Percentiles rank a stretch among this genome's conserved stretches.
Evolutionary conservation across 129 eudicot genomes (phyloP).

Genomic region (Pittosporum tobira): DNA sequence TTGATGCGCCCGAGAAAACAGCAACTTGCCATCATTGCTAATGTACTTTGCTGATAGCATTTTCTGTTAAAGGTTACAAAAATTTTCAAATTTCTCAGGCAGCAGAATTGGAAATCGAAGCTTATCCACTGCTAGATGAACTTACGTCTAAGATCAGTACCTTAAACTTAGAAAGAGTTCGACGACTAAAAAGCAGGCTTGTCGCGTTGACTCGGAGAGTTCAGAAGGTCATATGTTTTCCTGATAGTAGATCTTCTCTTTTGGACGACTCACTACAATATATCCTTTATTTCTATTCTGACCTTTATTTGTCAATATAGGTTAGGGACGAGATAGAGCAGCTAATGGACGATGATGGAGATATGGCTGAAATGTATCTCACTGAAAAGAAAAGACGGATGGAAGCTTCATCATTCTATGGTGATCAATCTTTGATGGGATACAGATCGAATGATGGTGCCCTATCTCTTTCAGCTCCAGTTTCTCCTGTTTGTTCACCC

Average conservation of each 20-base stretch:
- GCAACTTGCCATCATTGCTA: too few relatives aligned
- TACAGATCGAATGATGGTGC: slow-evolving; percentile 54
- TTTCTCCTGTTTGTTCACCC: slow-evolving; percentile 86
- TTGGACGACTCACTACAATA: too few relatives aligned
- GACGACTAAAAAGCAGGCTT: slow-evolving; percentile 88
- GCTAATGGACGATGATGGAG: slow-evolving; percentile 97
- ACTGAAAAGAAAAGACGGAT: slow-evolving; percentile 70
- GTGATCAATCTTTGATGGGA: slow-evolving; percentile 64
- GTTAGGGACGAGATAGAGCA: slow-evolving; percentile 97
- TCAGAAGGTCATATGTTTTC: slow-evolving; percentile 64
- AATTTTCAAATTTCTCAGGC: slow-evolving; percentile 42
- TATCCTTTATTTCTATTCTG: not conserved
- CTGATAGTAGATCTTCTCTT: not conserved
- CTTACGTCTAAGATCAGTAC: slow-evolving; percentile 90
- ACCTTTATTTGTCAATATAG: slow-evolving; percentile 29
- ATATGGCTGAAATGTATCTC: slow-evolving; percentile 97
- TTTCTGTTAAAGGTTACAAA: not conserved
- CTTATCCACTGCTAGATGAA: slow-evolving; percentile 92
- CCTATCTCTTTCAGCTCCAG: slow-evolving; percentile 67
- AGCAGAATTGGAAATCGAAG: slow-evolving; percentile 79
- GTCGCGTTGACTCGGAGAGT: slow-evolving; percentile 86
- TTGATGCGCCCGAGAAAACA: too few relatives aligned
- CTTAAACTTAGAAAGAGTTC: slow-evolving; percentile 78
- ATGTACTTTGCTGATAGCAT: not conserved
- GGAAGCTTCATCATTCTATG: slow-evolving; percentile 52